Conservation (phyloP, 306 rosid species). For the Rosa persica region DNA sequence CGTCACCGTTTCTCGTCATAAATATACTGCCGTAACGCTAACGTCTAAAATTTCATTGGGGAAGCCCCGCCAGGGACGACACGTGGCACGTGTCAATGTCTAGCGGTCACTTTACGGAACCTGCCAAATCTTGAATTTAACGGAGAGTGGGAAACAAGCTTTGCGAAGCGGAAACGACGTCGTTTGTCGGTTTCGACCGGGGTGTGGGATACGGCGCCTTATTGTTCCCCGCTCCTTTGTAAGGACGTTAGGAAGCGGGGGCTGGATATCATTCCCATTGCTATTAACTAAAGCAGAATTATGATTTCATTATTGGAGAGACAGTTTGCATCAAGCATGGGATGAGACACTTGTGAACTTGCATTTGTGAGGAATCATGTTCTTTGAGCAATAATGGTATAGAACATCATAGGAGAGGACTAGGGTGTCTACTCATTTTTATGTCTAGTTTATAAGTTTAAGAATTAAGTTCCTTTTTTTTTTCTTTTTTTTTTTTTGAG, state of each 20-base stretch:
- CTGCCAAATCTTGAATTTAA: conserved; percentile 38
- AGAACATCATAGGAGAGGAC: background rate
- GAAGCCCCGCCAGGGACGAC: conserved; percentile 7
- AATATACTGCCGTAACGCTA: conserved; percentile 42
- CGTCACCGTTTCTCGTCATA: conserved; percentile 49
- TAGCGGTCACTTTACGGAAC: conserved; percentile 34
- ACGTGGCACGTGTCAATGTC: conserved; percentile 40
- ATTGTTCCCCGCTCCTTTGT: background rate
- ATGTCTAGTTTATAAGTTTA: background rate
- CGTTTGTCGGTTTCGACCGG: conserved; percentile 9
- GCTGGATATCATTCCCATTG: background rate
- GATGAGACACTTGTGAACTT: background rate
- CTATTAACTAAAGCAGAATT: background rate
- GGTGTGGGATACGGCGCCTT: conserved; percentile 8
- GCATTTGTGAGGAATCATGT: background rate
- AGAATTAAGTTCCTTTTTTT: no score
- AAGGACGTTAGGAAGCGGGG: background rate
- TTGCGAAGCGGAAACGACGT: conserved; percentile 24
- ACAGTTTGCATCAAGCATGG: background rate
- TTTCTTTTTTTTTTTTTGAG: no score
- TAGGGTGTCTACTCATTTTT: no score
- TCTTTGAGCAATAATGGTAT: background rate
- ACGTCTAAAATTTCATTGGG: conserved; percentile 32
- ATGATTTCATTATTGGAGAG: background rate
- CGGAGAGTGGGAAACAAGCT: conserved; percentile 36